Evolutionary conservation across 805 yeast genomes (phyloP).

Genomic region (Sungouiella thailandica): DNA sequence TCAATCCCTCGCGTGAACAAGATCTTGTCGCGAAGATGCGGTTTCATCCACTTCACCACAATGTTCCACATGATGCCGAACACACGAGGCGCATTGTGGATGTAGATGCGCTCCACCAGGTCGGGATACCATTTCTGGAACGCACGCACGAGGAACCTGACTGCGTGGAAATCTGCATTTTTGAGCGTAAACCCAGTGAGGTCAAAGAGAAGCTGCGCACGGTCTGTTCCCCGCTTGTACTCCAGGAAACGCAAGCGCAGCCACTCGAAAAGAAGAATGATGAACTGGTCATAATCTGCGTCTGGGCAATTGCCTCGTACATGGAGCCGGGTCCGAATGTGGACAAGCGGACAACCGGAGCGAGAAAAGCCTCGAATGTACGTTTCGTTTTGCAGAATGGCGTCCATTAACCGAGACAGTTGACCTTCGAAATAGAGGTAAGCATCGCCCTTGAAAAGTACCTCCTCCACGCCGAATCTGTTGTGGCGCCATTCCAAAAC

Average conservation of each 20-base stretch:
- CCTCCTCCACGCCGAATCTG: slow-evolving; percentile 4
- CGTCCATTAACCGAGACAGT: slow-evolving; percentile 3
- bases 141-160: slow-evolving; percentile 6
- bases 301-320: slow-evolving; percentile 6
- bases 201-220: slow-evolving; percentile 8
- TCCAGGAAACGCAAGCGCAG: slow-evolving; percentile 6
- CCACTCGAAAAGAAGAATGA: slow-evolving; percentile 8
- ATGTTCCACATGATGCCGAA: slow-evolving; percentile 10
- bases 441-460: slow-evolving; percentile 8
- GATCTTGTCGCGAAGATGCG: slow-evolving; percentile 6
- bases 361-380: slow-evolving; percentile 5
- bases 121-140: slow-evolving; percentile 10
- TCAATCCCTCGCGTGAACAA: slow-evolving; percentile 5
- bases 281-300: slow-evolving; percentile 5
- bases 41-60: slow-evolving; percentile 10
- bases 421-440: slow-evolving; percentile 2
- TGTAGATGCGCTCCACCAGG: slow-evolving; percentile 6
- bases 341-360: slow-evolving; percentile 5
- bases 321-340: slow-evolving; percentile 5
- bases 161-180: slow-evolving; percentile 10
- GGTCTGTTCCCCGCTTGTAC: slow-evolving; percentile 6
- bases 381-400: slow-evolving; percentile 5
- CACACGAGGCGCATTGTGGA: slow-evolving; percentile 11
- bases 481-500: slow-evolving; percentile 9
- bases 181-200: slow-evolving; percentile 9